Conservation (phyloP, 768 basidiomycete genomes). For the Exidia glandulosa region DNA sequence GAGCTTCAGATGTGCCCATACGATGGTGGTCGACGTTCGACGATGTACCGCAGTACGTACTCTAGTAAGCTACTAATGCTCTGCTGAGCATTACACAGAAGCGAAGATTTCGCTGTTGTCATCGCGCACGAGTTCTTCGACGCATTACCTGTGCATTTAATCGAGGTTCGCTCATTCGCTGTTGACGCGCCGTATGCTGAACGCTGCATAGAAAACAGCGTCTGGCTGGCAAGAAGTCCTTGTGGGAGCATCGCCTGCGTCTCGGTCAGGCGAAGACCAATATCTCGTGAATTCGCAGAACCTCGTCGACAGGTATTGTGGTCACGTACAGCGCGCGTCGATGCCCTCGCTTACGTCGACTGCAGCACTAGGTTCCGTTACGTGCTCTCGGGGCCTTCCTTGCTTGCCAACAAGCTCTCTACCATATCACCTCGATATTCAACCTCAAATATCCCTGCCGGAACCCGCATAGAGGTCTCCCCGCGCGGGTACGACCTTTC, state of each 20-base stretch:
- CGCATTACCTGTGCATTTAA: conserved; percentile 81
- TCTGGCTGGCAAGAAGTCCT: conserved; percentile 82
- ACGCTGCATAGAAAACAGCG: conserved; percentile 47
- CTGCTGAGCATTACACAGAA: conserved; percentile 7
- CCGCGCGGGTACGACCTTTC: conserved; percentile 59
- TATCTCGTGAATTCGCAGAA: neutral
- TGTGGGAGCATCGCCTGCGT: conserved; percentile 32
- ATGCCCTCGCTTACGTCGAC: neutral
- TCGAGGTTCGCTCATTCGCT: conserved; percentile 48
- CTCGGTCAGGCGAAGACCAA: neutral
- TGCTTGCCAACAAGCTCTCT: neutral
- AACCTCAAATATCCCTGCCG: conserved; percentile 40
- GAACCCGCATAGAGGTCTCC: conserved; percentile 73
- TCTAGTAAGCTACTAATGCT: conserved; percentile 13
- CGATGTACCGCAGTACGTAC: conserved; percentile 38
- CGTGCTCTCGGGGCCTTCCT: conserved; percentile 33
- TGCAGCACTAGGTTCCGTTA: conserved; percentile 32
- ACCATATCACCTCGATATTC: conserved; percentile 58
- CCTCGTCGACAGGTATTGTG: neutral
- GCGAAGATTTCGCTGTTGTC: conserved; percentile 60
- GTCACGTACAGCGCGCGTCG: no score
- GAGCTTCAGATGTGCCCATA: conserved; percentile 28
- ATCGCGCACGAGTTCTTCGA: conserved; percentile 98
- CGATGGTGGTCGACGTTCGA: conserved; percentile 68
- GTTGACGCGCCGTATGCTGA: neutral